Evolutionary conservation across 257 asterid species (phyloP), one percentile per base, ranked within the genome.

Genomic region (Henckelia pumila): DNA sequence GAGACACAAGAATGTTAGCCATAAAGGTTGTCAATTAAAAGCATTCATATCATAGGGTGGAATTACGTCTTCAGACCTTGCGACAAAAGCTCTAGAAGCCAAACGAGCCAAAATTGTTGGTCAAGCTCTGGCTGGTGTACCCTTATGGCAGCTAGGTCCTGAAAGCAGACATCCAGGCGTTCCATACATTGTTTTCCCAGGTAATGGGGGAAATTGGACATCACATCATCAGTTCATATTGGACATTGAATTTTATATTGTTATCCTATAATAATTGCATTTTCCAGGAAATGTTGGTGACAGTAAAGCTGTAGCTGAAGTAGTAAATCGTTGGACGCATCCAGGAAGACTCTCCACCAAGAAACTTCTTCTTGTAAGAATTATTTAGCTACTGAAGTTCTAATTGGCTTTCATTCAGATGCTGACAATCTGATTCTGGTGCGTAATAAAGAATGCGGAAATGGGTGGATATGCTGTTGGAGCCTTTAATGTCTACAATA

Each of bases 101-200:
- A 93, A 80, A 77, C 87, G 87, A 75, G 99, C 99, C 72, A 86
- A 85, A 80, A 66, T 93, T 72, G 85, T 90, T 21, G 99, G 99
- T 64, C 99, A 93, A 77, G 99, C 99, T 73, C 72, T 93, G 69
- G 88, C 95, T 71, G 99, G 99, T 61, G 86, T 93, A 70, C 99
- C 99, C 33, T 80, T 93, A 76, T 93, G 97, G 99, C 92, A 86
- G 83, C 85, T 93, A 56, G 96, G 99, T 61, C 86, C 92, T 47
- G 99, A 93, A 84, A 93, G 99, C 94, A 84, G 81, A 77, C 96
- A 93, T 77, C 97, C 99, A 55, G 86, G 88, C 63, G 84, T 91
- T 66, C 96, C 99, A 30, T 93, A 88, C 77, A 90, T 93, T 75
- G 99, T 93, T 71, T 93, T 93, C 59, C 99, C 99, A 14, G 99